These are phyloP conservation scores for Coemansia erecta DNA, from an alignment of 192 early-diverging fungal species.

Conservation along the genomic window DNA sequence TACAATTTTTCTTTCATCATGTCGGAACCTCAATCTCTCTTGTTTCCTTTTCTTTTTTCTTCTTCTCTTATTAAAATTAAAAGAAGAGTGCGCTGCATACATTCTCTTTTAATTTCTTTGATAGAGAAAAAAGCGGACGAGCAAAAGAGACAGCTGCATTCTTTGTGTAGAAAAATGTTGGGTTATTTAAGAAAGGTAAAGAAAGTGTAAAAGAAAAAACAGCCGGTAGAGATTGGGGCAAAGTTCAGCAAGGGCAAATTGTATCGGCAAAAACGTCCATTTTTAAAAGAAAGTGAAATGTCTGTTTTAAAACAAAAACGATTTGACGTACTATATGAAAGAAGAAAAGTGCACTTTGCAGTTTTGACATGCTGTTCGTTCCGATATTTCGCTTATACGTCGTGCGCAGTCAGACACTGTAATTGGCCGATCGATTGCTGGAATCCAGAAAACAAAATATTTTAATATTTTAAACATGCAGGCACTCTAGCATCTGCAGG, in stretches of 20 bases:
- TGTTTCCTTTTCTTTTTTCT: not conserved
- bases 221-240: not conserved
- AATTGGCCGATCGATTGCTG: no score
- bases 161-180: not conserved
- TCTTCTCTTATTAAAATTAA: constrained; percentile 9
- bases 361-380: not conserved
- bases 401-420: no score
- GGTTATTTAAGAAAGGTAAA: constrained; percentile 7
- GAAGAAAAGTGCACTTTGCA: not conserved
- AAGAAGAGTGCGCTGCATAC: not conserved
- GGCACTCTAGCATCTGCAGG: constrained; percentile 50
- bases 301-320: no score
- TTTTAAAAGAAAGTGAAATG: no score
- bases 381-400: no score
- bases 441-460: not conserved
- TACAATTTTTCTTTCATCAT: not conserved
- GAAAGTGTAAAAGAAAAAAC: not conserved
- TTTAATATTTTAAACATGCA: constrained; percentile 28
- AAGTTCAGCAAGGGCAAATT: not conserved
- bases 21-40: not conserved
- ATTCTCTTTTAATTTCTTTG: constrained; percentile 1
- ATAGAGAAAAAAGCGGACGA: not conserved
- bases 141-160: not conserved
- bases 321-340: not conserved
- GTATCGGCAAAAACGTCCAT: not conserved